Evolutionary conservation across 177 flowering plant species (phyloP).

Genomic region (Tripterygium wilfordii): DNA sequence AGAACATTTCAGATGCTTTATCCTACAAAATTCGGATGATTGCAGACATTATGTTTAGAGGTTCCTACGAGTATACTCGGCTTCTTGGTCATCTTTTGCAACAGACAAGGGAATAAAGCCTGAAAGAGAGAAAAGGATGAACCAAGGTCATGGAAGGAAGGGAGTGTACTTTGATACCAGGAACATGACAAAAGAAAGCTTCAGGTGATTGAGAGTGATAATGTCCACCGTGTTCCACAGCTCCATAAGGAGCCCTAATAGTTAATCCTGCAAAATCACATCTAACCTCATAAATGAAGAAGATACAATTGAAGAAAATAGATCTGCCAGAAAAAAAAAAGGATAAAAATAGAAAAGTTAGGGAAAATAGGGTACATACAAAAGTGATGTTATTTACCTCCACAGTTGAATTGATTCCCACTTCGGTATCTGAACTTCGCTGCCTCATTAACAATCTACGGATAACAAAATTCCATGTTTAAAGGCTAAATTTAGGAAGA

Average conservation of each 20-base stretch:
- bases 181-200: constrained; percentile 98
- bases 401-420: constrained; percentile 95
- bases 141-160: neutral
- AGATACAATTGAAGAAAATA: neutral
- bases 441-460: constrained; percentile 94
- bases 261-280: constrained; percentile 65
- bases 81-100: too few species aligned
- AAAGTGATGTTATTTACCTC: too few species aligned
- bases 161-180: constrained; percentile 74
- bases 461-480: too few species aligned
- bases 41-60: too few species aligned
- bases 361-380: too few species aligned
- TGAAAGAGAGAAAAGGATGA: neutral
- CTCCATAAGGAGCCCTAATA: constrained; percentile 93
- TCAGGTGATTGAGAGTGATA: constrained; percentile 98
- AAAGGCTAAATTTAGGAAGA: too few species aligned
- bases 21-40: too few species aligned
- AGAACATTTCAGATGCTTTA: too few species aligned
- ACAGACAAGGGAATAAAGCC: too few species aligned
- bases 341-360: constrained; percentile 1
- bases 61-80: too few species aligned
- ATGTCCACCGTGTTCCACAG: constrained; percentile 99
- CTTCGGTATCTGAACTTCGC: constrained; percentile 97
- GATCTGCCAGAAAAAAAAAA: constrained; percentile 1
- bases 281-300: neutral